A percentile compares a stretch with the other conserved stretches of the same genome.
Conservation (phyloP, 2,329 filamentous ascomycete species). For the Dothideomycetidae sp. region DNA sequence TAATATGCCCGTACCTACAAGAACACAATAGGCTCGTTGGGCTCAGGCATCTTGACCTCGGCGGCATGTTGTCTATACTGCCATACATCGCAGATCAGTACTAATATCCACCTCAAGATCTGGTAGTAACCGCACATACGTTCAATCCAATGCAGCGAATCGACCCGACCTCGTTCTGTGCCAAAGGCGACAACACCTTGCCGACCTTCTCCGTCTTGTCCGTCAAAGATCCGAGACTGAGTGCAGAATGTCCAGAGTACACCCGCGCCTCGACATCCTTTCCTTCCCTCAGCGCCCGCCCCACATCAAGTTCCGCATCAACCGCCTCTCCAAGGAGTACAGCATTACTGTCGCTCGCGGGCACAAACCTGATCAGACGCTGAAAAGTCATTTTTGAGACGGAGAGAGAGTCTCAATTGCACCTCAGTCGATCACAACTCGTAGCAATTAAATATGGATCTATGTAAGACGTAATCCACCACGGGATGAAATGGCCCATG, state of each 20-base stretch:
- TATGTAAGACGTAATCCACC: too few relatives aligned
- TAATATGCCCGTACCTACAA: constrained; percentile 18
- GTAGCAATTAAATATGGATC: too few relatives aligned
- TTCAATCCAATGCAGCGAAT: constrained; percentile 48
- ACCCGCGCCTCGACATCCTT: constrained; percentile 42
- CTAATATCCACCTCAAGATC: neutral
- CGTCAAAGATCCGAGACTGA: constrained; percentile 40
- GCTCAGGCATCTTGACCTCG: constrained; percentile 39
- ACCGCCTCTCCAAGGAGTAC: constrained; percentile 13
- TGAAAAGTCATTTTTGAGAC: too few relatives aligned
- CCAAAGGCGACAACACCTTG: constrained; percentile 37
- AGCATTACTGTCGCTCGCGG: constrained; percentile 11
- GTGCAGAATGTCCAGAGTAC: constrained; percentile 44
- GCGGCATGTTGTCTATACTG: constrained; percentile 36
- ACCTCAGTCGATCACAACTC: too few relatives aligned
- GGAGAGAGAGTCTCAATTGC: too few relatives aligned
- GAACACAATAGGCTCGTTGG: constrained; percentile 40
- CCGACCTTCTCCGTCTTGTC: constrained; percentile 33
- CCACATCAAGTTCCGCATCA: constrained; percentile 41
- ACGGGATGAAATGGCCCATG: too few relatives aligned
- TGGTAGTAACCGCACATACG: constrained; percentile 19
- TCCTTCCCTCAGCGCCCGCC: constrained; percentile 40
- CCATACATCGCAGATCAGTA: constrained; percentile 1
- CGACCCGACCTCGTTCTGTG: constrained; percentile 37
- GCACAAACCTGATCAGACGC: constrained; percentile 13